These are phyloP conservation scores for Penicillium digitatum DNA, from an alignment of 2,329 filamentous ascomycete species.

Conservation along the genomic window DNA sequence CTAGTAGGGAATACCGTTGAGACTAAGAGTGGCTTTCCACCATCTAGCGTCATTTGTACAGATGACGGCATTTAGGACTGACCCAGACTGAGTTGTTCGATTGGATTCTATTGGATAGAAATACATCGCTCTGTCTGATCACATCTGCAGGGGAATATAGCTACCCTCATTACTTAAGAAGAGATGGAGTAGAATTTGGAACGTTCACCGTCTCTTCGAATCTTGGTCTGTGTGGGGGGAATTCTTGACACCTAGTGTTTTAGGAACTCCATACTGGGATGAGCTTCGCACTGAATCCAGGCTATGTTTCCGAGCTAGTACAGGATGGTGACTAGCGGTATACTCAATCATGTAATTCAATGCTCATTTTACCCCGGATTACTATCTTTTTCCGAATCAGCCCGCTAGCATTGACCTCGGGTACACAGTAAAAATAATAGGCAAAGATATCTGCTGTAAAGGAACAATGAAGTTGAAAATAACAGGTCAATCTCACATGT, in stretches of 20 bases:
- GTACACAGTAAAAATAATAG: neutral
- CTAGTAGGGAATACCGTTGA: neutral
- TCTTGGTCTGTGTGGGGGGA: neutral
- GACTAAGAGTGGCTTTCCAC: neutral
- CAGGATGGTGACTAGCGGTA: neutral
- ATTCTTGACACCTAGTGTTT: neutral
- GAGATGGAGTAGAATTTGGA: neutral
- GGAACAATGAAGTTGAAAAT: neutral
- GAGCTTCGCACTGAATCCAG: neutral
- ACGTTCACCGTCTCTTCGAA: slow-evolving; percentile 3
- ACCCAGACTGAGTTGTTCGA: neutral
- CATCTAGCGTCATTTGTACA: neutral
- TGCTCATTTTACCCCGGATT: slow-evolving; percentile 7
- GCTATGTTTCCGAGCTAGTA: neutral
- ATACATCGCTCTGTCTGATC: neutral
- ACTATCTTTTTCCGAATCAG: neutral
- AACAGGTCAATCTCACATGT: neutral
- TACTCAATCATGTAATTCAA: neutral
- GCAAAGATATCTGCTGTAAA: neutral
- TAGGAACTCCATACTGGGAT: neutral
- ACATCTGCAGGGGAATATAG: neutral
- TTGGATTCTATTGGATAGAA: neutral
- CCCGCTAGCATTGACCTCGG: neutral
- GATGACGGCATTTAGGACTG: neutral
- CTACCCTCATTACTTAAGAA: neutral